These are phyloP conservation scores for Colletotrichum siamense DNA, from an alignment of 2,329 filamentous ascomycete species.

Conservation along the genomic window DNA sequence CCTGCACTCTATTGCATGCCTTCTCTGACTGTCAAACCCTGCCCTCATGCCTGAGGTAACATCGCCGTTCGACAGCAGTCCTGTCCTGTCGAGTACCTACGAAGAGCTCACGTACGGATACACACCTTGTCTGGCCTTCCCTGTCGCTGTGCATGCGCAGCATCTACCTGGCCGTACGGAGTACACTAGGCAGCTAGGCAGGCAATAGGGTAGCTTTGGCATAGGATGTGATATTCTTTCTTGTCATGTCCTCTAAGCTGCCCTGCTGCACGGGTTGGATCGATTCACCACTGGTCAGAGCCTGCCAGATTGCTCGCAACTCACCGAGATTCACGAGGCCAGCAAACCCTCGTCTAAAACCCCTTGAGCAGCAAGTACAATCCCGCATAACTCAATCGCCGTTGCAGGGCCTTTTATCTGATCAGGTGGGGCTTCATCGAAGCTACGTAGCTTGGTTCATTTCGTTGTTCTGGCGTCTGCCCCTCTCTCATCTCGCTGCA, in stretches of 20 bases:
- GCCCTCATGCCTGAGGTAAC: background rate
- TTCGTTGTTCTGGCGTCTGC: background rate
- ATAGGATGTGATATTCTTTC: background rate
- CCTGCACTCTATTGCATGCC: background rate
- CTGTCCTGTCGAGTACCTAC: background rate
- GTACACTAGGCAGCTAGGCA: background rate
- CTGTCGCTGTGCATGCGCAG: background rate
- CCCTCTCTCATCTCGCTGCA: slow-evolving; percentile 5
- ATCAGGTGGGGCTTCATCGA: background rate
- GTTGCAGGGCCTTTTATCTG: slow-evolving; percentile 4
- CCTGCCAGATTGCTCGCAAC: background rate
- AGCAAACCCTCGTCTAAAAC: background rate
- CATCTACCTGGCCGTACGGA: background rate
- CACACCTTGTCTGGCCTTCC: background rate
- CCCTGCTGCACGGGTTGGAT: background rate
- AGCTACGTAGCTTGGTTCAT: slow-evolving; percentile 1
- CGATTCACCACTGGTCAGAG: background rate
- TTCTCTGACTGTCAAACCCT: background rate
- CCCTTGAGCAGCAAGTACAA: background rate
- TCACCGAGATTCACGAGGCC: background rate
- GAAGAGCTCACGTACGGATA: background rate
- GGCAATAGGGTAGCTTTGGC: background rate
- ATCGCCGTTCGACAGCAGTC: background rate
- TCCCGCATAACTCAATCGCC: slow-evolving; percentile 8
- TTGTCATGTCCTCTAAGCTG: background rate